Percentiles rank a stretch among this genome's conserved stretches.
phyloP scores from a whole-genome alignment of 768 basidiomycete genomes.

The Suillus occidentalis region DNA sequence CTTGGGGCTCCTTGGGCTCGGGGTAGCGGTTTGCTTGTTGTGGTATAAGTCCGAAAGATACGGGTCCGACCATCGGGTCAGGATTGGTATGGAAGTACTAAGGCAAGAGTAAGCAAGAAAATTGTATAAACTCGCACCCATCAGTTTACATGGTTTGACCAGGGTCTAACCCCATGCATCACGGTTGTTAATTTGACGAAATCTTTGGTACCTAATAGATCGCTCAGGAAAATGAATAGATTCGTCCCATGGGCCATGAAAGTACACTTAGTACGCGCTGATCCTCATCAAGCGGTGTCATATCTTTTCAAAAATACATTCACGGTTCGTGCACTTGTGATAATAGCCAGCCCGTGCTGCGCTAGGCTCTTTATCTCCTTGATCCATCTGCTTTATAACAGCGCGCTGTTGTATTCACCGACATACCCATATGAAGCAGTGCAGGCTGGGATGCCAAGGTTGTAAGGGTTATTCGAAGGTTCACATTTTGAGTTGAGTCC shows the following conservation, averaged over 20 bases:
- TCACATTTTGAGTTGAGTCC: neutral
- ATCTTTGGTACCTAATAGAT: too few species aligned
- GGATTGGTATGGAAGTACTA: too few species aligned
- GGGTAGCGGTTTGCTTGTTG: too few species aligned
- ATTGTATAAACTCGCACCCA: too few species aligned
- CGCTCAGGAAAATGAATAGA: too few species aligned
- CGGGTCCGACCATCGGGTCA: too few species aligned
- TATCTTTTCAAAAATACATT: neutral
- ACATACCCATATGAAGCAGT: constrained; percentile 3
- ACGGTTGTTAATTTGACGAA: too few species aligned
- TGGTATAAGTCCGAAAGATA: too few species aligned
- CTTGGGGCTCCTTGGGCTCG: too few species aligned
- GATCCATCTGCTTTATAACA: neutral
- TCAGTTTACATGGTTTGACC: too few species aligned
- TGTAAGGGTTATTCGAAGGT: neutral
- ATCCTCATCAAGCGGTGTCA: neutral
- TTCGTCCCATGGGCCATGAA: neutral
- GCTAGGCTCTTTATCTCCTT: neutral
- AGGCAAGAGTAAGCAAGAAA: too few species aligned
- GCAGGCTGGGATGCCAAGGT: neutral
- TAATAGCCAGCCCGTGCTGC: neutral
- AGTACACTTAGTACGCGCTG: neutral
- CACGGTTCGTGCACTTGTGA: neutral
- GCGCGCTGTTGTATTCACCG: neutral
- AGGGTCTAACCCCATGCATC: too few species aligned